A percentile compares a stretch with the other conserved stretches of the same genome.
phyloP scores from a whole-genome alignment of 352 stramenopile genomes.

The Pythium scleroteichum region DNA sequence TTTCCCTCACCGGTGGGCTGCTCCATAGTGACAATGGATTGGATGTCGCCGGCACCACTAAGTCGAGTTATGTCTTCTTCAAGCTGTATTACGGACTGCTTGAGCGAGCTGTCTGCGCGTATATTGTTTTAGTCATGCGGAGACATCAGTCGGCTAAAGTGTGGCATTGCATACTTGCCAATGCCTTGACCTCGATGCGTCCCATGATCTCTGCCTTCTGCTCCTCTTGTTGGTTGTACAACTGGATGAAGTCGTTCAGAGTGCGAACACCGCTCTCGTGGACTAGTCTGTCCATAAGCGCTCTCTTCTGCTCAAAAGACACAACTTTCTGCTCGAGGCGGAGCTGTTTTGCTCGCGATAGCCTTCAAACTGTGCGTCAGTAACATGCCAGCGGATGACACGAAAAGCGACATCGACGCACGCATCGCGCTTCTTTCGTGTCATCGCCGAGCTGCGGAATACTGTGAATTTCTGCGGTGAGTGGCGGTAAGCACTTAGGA shows the following conservation, averaged over 20 bases:
- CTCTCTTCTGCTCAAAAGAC: conserved; percentile 73
- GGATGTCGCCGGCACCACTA: conserved; percentile 46
- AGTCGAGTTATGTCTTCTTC: conserved; percentile 56
- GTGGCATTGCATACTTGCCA: conserved; percentile 36
- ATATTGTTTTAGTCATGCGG: neutral
- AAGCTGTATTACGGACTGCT: conserved; percentile 47
- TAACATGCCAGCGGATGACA: neutral
- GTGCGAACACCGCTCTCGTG: conserved; percentile 48
- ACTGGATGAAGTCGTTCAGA: conserved; percentile 62
- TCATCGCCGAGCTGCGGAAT: conserved; percentile 28
- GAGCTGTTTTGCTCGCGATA: conserved; percentile 48
- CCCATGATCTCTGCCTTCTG: conserved; percentile 52
- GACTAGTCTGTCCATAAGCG: conserved; percentile 57
- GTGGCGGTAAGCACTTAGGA: neutral
- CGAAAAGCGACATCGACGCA: conserved; percentile 14
- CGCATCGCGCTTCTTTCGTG: conserved; percentile 42
- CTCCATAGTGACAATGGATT: conserved; percentile 38
- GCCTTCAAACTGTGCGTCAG: conserved; percentile 7
- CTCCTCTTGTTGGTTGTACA: conserved; percentile 63
- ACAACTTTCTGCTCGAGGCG: conserved; percentile 65
- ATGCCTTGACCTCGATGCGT: conserved; percentile 52
- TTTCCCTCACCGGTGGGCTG: conserved; percentile 40
- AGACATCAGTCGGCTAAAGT: neutral
- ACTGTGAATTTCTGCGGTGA: conserved; percentile 31
- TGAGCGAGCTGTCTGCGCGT: conserved; percentile 41